Evolutionary conservation across 139 green algal genomes (phyloP), one percentile per base, ranked within the genome.

Genomic region (Zygnema cylindricum): DNA sequence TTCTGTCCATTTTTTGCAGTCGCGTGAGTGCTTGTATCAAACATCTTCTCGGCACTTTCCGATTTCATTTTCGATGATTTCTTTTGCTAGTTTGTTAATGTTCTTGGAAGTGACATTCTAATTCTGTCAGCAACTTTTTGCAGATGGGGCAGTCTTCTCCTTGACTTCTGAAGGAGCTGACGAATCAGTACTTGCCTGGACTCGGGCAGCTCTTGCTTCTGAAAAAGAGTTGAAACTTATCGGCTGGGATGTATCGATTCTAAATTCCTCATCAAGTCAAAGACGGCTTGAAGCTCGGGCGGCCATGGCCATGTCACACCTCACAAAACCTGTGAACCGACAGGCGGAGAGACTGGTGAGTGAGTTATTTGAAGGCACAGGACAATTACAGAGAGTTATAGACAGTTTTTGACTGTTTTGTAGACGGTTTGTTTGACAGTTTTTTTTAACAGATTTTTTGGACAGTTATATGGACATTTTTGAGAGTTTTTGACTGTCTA

Each of bases 181-280:
- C 69, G 33, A 39, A 22, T 76, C 33, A 25, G 38, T 89, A 36
- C 33, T 89, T 33, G 75, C 84, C 11, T 89, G 84, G 84, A 86
- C 41, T 1, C 77, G 84, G 25, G 69, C 69, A 23, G 69, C 69
- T 1, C 7, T 86, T n/a, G 84, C 84, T 25, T 85, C 84, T 39
- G 30, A 49, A 49, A 33, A 55, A 36, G 84, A 89, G 84, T 40
- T 89, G 21, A 55, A 23, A 33, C 36, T 22, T 25, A 39, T 40
- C 23, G 84, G 84, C 23, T 89, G 84, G 84, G 11, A 41, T 16
- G 36, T 3, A 7, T 16, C 11, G 11, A 16, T 79, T 23, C 7
- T 7, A 16, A 79, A 79, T 7, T 41, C 7, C 3, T 16, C 16
- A 63, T 16, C 7, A 63, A 63, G 49, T 7, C 7, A 79, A 54